Evolutionary conservation across 2,329 filamentous ascomycete species (phyloP).

Genomic region (Fusarium sp.): DNA sequence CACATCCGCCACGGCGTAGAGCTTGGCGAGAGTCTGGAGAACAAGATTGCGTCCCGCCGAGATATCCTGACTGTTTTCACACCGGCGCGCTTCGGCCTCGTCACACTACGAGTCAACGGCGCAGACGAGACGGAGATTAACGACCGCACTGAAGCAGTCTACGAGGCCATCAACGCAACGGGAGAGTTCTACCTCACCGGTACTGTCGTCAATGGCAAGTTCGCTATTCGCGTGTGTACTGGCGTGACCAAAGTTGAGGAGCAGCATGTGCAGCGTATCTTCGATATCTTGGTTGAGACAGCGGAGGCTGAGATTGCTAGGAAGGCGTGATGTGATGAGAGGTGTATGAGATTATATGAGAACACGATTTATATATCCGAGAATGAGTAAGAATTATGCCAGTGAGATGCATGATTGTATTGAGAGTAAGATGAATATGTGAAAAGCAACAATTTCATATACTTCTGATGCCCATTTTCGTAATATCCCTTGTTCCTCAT

Average conservation of each 20-base stretch:
- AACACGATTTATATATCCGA: neutral
- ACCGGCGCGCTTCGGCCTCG: conserved; percentile 81
- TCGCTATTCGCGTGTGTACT: conserved; percentile 86
- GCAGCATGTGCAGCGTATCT: conserved; percentile 79
- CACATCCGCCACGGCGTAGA: conserved; percentile 79
- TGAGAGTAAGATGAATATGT: neutral
- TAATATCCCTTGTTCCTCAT: neutral
- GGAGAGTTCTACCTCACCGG: conserved; percentile 88
- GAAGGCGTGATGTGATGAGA: conserved; percentile 11
- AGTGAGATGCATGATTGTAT: neutral
- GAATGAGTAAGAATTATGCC: neutral
- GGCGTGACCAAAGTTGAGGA: conserved; percentile 75
- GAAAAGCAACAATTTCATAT: conserved; percentile 9
- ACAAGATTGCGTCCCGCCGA: conserved; percentile 66
- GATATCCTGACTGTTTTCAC: conserved; percentile 85
- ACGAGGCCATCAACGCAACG: conserved; percentile 77
- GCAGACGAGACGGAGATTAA: conserved; percentile 69
- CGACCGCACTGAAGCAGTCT: conserved; percentile 78
- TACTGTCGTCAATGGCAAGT: conserved; percentile 77
- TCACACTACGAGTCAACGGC: conserved; percentile 75
- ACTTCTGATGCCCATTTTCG: neutral
- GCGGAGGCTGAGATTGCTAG: conserved; percentile 60
- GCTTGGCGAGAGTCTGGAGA: conserved; percentile 78
- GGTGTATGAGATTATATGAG: neutral
- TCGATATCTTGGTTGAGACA: conserved; percentile 76